Evolutionary conservation across 1,139 yeast genomes (phyloP).

Genomic region (Yamadazyma dendronema): DNA sequence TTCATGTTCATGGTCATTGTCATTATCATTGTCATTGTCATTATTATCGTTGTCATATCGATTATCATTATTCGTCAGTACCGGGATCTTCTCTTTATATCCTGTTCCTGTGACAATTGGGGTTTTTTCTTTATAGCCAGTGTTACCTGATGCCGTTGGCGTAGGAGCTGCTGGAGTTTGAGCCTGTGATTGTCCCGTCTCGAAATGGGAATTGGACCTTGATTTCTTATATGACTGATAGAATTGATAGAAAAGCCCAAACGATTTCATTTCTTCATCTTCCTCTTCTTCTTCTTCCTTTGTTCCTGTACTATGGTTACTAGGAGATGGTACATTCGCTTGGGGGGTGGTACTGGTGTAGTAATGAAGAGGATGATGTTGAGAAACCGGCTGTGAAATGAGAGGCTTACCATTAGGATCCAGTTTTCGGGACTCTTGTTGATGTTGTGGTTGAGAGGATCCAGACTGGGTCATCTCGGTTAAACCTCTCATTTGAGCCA

Average conservation of each 20-base stretch:
- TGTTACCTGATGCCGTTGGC: neutral
- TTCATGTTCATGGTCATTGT: conserved; percentile 2
- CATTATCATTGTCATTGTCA: conserved; percentile 5
- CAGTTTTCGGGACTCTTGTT: neutral
- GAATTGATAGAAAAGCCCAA: conserved; percentile 10
- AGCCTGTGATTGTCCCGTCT: conserved; percentile 4
- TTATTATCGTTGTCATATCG: conserved; percentile 5
- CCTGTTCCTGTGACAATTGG: neutral
- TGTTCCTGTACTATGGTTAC: neutral
- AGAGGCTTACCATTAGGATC: neutral
- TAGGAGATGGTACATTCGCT: conserved; percentile 6
- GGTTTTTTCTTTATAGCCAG: neutral
- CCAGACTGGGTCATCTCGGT: conserved; percentile 23
- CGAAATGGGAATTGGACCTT: conserved; percentile 9
- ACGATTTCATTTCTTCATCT: conserved; percentile 9
- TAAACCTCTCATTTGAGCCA: conserved; percentile 66
- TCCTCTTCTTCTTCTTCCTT: conserved; percentile 8
- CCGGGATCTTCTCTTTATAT: neutral
- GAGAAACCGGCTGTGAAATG: conserved; percentile 38
- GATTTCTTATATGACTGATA: conserved; percentile 9
- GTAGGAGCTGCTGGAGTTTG: neutral
- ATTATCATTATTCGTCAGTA: conserved; percentile 4
- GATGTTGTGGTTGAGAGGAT: neutral
- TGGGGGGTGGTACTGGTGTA: conserved; percentile 20
- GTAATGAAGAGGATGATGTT: conserved; percentile 49